Evolutionary conservation across 2,329 filamentous ascomycete species (phyloP), one percentile per base, ranked within the genome.

Genomic region (Hypoxylon sp.): DNA sequence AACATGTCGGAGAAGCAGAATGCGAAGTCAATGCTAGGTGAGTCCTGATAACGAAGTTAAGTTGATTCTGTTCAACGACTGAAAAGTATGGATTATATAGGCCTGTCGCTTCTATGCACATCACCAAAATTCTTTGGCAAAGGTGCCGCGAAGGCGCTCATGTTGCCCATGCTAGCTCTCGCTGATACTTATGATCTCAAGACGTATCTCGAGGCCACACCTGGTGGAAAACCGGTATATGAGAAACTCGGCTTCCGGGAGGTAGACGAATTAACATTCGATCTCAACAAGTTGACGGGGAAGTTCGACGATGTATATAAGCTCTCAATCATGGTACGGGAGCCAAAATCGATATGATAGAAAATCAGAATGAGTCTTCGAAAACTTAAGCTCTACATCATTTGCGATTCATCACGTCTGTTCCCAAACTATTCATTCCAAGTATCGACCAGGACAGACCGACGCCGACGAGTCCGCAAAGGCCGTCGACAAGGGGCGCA

Each of bases 191-290:
- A 75, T 27, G 75, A 74, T 2, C 70, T 76, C 48, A 74, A 69
- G 57, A 68, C 71, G 0, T 81, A 79, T 60, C 73, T 82, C 29
- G 80, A 82, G 68, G 78, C 79, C n/a, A 80, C 80, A 7, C 63
- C 70, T 1, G 69, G 67, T 0, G 80, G 79, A 2, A 74, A 73
- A 53, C 75, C 74, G 9, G 23, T 82, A 12, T 82, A 82, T 63
- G 70, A 74, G 66, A 78, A 77, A 65, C 54, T 79, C 4, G 79
- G 80, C 8, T 82, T 79, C 58, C 72, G 70, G 52, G 71, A 75
- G 45, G 71, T 80, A 0, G 79, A 80, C 47, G 57, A 71, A 25
- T 57, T 80, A 11, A 60, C 63, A 6, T 71, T 74, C 34, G 70
- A 76, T 19, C 57, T 74, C 12, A 27, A 63, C 5, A 46, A 68